These are phyloP conservation scores for Hypoxylon sp. DNA, from an alignment of 2,329 filamentous ascomycete genomes.

Conservation along the genomic window DNA sequence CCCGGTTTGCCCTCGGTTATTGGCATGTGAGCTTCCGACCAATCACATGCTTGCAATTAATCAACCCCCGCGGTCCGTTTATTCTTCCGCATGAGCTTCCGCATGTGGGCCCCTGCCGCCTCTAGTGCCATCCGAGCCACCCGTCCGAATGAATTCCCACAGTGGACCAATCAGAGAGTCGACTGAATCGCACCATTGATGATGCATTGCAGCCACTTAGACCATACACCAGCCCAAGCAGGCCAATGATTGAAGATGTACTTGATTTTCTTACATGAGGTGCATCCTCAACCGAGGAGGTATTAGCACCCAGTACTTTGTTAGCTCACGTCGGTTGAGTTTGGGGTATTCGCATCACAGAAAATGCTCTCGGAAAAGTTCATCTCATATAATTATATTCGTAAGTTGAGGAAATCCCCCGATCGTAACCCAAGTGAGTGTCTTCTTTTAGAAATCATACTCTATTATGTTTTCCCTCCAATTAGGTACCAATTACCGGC, in stretches of 20 bases:
- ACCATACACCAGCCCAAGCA: constrained; percentile 6
- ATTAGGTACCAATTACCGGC: not conserved
- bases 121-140: constrained; percentile 14
- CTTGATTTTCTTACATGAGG: constrained; percentile 19
- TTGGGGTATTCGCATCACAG: not conserved
- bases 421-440: not conserved
- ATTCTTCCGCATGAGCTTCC: constrained; percentile 38
- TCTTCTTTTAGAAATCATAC: not conserved
- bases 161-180: constrained; percentile 14
- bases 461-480: not conserved
- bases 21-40: constrained; percentile 43
- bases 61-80: constrained; percentile 49
- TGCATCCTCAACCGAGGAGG: constrained; percentile 8
- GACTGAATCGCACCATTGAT: constrained; percentile 12
- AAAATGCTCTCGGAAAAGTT: not conserved
- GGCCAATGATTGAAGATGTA: constrained; percentile 31
- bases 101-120: constrained; percentile 18
- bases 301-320: not conserved
- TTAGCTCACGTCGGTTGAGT: no score
- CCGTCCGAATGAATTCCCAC: constrained; percentile 13
- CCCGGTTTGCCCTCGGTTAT: constrained; percentile 54
- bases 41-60: constrained; percentile 53
- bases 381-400: not conserved
- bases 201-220: constrained; percentile 9
- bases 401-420: not conserved